phyloP scores from a whole-genome alignment of 2,329 filamentous ascomycete species.

The Grosmannia serpens region DNA sequence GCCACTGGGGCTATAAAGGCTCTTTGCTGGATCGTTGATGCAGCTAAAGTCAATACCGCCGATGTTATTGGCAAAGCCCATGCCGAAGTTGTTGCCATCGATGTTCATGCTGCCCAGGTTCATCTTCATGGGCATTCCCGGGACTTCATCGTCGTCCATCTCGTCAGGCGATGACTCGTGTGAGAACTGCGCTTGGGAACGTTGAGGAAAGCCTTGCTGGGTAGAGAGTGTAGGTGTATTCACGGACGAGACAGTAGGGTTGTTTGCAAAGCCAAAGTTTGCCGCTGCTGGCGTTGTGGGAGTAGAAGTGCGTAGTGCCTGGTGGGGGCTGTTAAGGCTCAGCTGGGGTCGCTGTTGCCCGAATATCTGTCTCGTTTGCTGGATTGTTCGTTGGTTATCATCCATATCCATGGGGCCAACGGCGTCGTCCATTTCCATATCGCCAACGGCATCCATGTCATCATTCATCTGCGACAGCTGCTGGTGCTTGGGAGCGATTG shows the following conservation, averaged over 20 bases:
- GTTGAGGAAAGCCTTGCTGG: slow-evolving; percentile 50
- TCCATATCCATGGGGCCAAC: slow-evolving; percentile 55
- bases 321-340: slow-evolving; percentile 66
- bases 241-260: slow-evolving; percentile 92
- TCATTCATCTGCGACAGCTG: slow-evolving; percentile 33
- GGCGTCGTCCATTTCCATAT: slow-evolving; percentile 94
- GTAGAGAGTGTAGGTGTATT: slow-evolving; percentile 88
- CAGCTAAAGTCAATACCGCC: slow-evolving; percentile 37
- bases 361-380: slow-evolving; percentile 59
- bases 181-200: slow-evolving; percentile 39
- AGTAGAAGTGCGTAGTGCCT: slow-evolving; percentile 74
- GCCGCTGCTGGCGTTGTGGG: slow-evolving; percentile 73
- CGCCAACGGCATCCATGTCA: slow-evolving; percentile 76
- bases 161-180: slow-evolving; percentile 41
- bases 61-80: slow-evolving; percentile 38
- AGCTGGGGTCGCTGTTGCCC: slow-evolving; percentile 60
- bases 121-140: slow-evolving; percentile 47
- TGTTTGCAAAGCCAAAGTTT: slow-evolving; percentile 73
- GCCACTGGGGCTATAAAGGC: slow-evolving; percentile 76
- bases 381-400: slow-evolving; percentile 52
- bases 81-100: slow-evolving; percentile 37
- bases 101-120: slow-evolving; percentile 50
- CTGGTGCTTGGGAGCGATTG: slow-evolving; percentile 11
- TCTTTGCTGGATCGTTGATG: slow-evolving; percentile 92
- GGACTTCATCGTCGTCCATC: slow-evolving; percentile 64